phyloP scores from a whole-genome alignment of 1,284 basidiomycete genomes.

The Stereum hirsutum region DNA sequence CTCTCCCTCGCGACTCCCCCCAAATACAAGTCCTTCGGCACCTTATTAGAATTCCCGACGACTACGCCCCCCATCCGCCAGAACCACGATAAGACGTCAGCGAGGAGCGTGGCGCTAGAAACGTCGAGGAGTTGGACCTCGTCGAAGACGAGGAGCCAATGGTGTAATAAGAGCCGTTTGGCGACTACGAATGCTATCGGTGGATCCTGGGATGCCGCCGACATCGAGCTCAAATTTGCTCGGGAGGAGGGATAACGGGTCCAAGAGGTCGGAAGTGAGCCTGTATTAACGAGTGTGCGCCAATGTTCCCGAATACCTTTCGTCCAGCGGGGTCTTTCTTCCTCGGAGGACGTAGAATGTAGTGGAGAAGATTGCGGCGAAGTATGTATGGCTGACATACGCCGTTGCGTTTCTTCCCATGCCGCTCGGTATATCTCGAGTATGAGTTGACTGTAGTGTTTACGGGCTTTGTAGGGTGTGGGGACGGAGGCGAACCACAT shows the following conservation, averaged over 20 bases:
- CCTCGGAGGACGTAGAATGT: too few relatives aligned
- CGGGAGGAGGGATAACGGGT: too few relatives aligned
- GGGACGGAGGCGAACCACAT: constrained; percentile 56
- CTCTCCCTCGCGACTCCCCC: constrained; percentile 61
- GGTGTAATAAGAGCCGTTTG: constrained; percentile 37
- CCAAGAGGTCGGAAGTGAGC: constrained; percentile 33
- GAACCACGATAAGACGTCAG: constrained; percentile 68
- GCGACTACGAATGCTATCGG: constrained; percentile 36
- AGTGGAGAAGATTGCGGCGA: constrained; percentile 4
- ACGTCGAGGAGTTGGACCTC: constrained; percentile 70
- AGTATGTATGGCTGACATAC: constrained; percentile 25
- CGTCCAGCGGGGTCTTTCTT: constrained; percentile 23
- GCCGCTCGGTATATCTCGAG: constrained; percentile 61
- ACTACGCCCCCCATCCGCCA: constrained; percentile 71
- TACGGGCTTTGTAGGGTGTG: constrained; percentile 49
- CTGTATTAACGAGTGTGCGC: constrained; percentile 21
- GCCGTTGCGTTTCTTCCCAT: constrained; percentile 42
- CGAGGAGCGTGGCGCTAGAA: constrained; percentile 53
- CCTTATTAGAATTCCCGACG: constrained; percentile 43
- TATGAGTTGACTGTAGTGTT: constrained; percentile 63
- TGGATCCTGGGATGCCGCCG: constrained; percentile 14
- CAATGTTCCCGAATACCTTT: constrained; percentile 27
- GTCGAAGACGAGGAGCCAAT: constrained; percentile 59
- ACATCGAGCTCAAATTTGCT: constrained; percentile 8
- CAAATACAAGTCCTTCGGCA: constrained; percentile 62